Evolutionary conservation across 2,329 filamentous ascomycete species (phyloP), one percentile per base, ranked within the genome.

Genomic region (Trichoderma sp.): DNA sequence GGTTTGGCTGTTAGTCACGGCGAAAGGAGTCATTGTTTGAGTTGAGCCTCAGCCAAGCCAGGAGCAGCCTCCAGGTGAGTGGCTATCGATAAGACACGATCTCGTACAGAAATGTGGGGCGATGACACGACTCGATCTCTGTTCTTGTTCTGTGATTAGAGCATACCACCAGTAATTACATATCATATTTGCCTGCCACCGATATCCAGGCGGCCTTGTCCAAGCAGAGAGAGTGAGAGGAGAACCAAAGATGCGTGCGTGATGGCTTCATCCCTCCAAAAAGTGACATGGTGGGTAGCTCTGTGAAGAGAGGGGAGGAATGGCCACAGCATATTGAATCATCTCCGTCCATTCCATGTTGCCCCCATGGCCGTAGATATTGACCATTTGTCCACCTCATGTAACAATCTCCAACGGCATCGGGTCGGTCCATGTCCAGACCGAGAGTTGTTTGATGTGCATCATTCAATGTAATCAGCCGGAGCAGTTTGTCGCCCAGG

Each of bases 71-170:
- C 48, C 12, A 19, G 22, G 52, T 17, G 8, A 19, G 35, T 54
- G 25, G 60, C 57, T 70, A 70, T 70, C 69, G 69, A 70, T 70
- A 69, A 60, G 68, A 8, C 13, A 25, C 35, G 42, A 32, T 53
- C 13, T n/a, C 4, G 27, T 12, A 17, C 15, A 53, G 10, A 65
- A 57, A 35, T 65, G 22, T 56, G 63, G 63, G 63, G 32, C 63
- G 63, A 57, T 65, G 63, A 65, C 63, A 65, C 25, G 63, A 64
- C 50, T 64, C 45, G 50, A 56, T 22, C 34, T 45, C 25, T 15
- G 19, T 32, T 19, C 19, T n/a, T 22, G 7, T 5, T 42, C 34
- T 53, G 5, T n/a, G 25, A 45, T 65, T 57, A 27, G 32, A 52
- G 54, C 64, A 67, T 59, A 32, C 54, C 64, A 53, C 34, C 32